These are phyloP conservation scores for Chiua virens DNA, from an alignment of 768 basidiomycete species.

Conservation along the genomic window DNA sequence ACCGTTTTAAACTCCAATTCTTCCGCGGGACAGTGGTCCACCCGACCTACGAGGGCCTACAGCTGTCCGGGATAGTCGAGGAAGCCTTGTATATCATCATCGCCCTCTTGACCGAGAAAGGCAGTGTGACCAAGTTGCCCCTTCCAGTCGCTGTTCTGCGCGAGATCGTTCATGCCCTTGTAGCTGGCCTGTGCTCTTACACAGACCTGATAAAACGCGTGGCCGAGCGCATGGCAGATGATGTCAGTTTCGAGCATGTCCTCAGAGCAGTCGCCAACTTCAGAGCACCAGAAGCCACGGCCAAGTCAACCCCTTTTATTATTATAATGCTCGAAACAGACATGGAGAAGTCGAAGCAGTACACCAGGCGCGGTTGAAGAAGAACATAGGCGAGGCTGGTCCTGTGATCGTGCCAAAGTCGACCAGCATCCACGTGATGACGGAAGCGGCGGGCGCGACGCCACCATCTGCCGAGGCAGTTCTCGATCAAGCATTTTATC, in stretches of 20 bases:
- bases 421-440: conserved; percentile 62
- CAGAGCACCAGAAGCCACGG: conserved; percentile 71
- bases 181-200: conserved; percentile 83
- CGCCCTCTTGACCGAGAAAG: conserved; percentile 80
- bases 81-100: conserved; percentile 89
- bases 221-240: conserved; percentile 86
- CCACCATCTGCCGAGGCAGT: conserved; percentile 86
- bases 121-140: conserved; percentile 67
- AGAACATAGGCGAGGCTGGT: conserved; percentile 58
- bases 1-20: conserved; percentile 81
- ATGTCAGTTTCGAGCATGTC: conserved; percentile 76
- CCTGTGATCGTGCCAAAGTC: conserved; percentile 76
- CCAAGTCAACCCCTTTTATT: conserved; percentile 93
- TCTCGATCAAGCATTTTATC: conserved; percentile 83
- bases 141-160: conserved; percentile 65
- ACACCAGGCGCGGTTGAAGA: conserved; percentile 64
- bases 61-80: conserved; percentile 84
- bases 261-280: conserved; percentile 79
- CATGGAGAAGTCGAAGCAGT: conserved; percentile 87
- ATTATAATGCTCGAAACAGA: conserved; percentile 92
- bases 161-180: conserved; percentile 89
- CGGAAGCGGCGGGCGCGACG: conserved; percentile 55
- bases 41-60: conserved; percentile 62
- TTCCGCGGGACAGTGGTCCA: conserved; percentile 65
- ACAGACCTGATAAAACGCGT: conserved; percentile 91